Evolutionary conservation across 257 asterid genomes (phyloP), one percentile per base, ranked within the genome.

Genomic region (Solanum virginianum): DNA sequence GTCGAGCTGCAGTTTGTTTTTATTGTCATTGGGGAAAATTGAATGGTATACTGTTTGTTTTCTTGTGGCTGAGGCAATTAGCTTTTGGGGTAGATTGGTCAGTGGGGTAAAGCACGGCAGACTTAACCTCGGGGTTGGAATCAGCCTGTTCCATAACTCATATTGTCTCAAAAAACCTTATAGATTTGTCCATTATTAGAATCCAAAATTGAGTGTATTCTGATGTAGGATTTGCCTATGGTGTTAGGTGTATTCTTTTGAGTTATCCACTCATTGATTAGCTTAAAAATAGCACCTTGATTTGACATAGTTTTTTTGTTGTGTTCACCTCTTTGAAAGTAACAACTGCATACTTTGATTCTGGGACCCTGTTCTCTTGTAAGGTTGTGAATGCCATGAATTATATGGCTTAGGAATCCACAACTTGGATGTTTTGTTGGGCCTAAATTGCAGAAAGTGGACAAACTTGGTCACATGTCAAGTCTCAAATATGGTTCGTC

Each of bases 401-500:
- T 56, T 80, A 11, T 26, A 77, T 77, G 82, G 82, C 47, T 26
- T 53, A 26, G 14, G 47, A 53, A 29, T 36, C 65, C 83, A 51
- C 22, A 55, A 70, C 54, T 70, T 70, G 29, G 83, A 65, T 53
- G 45, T 75, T 13, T 75, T 49, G 15, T 75, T 49, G 81, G 47
- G 22, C 71, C 59, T 71, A 70, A 10, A 55, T 87, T 71, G 16
- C 53, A 80, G 62, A 70, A 60, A 63, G 55, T 60, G 5, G 88
- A 51, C 81, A 32, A 80, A 71, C 43, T 36, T 79, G 88, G 75
- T 59, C 79, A 49, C 81, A 65, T 75, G 87, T 60, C 83, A 81
- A 84, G 86, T 81, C 54, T 77, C 83, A 85, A 65, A 47, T 57
- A 70, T 55, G 81, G 84, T 75, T 82, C 81, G 41, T 54, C 81